Base-by-base conservation (phyloP, 2,329 filamentous ascomycete species). In the Colletotrichum truncatum region DNA sequence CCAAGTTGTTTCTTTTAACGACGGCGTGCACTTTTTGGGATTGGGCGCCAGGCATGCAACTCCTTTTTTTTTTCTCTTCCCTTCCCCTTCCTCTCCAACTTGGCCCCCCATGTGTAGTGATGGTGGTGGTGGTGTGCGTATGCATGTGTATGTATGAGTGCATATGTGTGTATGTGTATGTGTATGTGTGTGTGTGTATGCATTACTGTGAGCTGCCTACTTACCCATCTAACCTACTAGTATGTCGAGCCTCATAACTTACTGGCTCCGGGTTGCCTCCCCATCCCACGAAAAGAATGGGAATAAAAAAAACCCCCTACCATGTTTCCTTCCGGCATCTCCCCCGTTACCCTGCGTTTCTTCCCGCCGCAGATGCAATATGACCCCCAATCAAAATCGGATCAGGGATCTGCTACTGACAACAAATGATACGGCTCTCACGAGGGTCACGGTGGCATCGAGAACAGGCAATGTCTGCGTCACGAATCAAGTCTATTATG, bases 401-500 rank as follows among this genome's bases (percentile, higher is more conserved):
- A 10, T 34, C 43, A 23, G 25, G n/a, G 30, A 41, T 30, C n/a
- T 38, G 16, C 54, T 51, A 41, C 25, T 32, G 52, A 43, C 16
- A 38, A 32, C 52, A 43, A 16, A 12, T 4, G 3, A 55, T n/a
- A n/a, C 18, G 26, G 48, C 18, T 10, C n/a, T 25, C 49, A n/a
- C 28, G 26, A 8, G 55, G 28, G 39, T 55, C 62, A 55, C 49
- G n/a, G 7, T 54, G 62, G 23, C 18, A 49, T 49, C 18, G 16
- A 25, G n/a, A 55, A 55, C 32, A 26, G 62, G 28, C 26, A 25
- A 53, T 16, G 26, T 36, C 26, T 46, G 38, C 60, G 45, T 60
- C 48, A 41, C 34, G 34, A 55, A 48, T 28, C 34, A 30, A 49
- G 16, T 49, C 36, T 55, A 49, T 55, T 21, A 46, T 54, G 48